Conservation (phyloP, 2,329 filamentous ascomycete species). For the Chrysoporthe cubensis region DNA sequence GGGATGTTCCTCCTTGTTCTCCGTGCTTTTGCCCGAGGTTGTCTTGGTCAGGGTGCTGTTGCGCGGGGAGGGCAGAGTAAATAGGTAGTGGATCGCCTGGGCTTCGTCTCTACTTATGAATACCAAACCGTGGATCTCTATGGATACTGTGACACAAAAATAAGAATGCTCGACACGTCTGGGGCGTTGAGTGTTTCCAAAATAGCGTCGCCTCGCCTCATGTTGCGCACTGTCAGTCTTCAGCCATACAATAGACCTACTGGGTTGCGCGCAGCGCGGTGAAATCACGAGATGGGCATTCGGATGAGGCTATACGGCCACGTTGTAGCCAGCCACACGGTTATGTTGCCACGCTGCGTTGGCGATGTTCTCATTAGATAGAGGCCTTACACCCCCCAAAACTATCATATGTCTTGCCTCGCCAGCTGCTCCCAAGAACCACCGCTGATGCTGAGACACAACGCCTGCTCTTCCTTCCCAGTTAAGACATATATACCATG, state of each 20-base stretch:
- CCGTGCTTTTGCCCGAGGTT: background rate
- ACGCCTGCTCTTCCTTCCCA: too few relatives aligned
- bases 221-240: background rate
- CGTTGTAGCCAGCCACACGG: background rate
- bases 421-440: constrained; percentile 1
- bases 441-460: constrained; percentile 13
- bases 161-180: background rate
- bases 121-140: background rate
- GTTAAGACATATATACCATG: background rate
- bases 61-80: background rate
- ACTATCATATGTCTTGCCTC: background rate
- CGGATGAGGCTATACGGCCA: background rate
- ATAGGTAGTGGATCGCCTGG: background rate
- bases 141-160: background rate
- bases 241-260: background rate
- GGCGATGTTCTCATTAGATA: background rate
- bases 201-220: too few relatives aligned
- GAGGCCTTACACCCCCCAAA: background rate
- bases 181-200: too few relatives aligned
- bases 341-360: background rate
- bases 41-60: background rate
- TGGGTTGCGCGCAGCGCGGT: background rate
- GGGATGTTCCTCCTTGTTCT: background rate
- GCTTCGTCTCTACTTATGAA: background rate
- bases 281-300: background rate